phyloP scores from a whole-genome alignment of 345 rosid species.

The Limnanthes douglasii region DNA sequence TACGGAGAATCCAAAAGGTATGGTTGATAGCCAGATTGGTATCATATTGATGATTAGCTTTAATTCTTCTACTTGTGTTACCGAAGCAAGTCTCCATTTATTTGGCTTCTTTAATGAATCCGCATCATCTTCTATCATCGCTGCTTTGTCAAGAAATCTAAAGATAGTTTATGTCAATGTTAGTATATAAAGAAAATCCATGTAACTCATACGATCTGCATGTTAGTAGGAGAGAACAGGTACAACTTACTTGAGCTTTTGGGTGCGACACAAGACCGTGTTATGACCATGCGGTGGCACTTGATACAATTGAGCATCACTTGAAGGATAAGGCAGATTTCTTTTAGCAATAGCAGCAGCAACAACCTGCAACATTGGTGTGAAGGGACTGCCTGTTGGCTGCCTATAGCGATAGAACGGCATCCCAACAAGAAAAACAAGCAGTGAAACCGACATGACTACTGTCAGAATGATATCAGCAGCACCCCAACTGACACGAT shows the following conservation, averaged over 20 bases:
- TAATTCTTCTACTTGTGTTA: conserved; percentile 73
- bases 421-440: conserved; percentile 48
- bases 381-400: conserved; percentile 67
- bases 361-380: conserved; percentile 68
- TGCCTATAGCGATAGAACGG: conserved; percentile 54
- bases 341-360: conserved; percentile 70
- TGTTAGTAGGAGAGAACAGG: neutral
- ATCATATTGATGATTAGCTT: conserved; percentile 79
- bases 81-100: conserved; percentile 70
- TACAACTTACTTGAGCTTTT: conserved; percentile 63
- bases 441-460: conserved; percentile 50
- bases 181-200: neutral
- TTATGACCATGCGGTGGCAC: conserved; percentile 23
- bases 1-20: conserved; percentile 68
- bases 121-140: conserved; percentile 30
- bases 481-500: conserved; percentile 70
- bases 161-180: conserved; percentile 1
- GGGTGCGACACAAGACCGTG: conserved; percentile 52
- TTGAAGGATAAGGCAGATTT: conserved; percentile 38
- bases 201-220: no score
- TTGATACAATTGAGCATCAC: conserved; percentile 42
- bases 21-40: conserved; percentile 69
- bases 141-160: conserved; percentile 93
- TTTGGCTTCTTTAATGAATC: conserved; percentile 27
- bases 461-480: conserved; percentile 45